A percentile compares a stretch with the other conserved stretches of the same genome.
Conservation (phyloP, 2,329 filamentous ascomycete genomes). For the Aspergillus terreus region DNA sequence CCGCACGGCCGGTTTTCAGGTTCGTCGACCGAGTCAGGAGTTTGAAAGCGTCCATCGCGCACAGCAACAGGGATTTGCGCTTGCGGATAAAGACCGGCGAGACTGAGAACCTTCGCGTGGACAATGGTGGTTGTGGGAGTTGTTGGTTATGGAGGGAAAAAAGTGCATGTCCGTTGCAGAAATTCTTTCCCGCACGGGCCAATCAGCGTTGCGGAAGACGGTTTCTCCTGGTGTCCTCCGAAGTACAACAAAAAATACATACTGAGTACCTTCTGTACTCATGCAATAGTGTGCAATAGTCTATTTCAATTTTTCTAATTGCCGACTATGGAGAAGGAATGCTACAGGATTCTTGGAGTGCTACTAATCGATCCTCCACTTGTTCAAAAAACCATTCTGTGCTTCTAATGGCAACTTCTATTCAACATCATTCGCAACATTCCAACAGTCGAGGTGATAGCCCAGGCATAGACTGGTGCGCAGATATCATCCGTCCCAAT, state of each 20-base stretch:
- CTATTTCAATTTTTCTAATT: too few species aligned
- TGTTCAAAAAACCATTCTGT: too few species aligned
- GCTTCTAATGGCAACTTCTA: too few species aligned
- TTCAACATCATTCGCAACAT: too few species aligned
- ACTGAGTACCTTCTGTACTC: too few species aligned
- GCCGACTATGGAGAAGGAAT: too few species aligned
- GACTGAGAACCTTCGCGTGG: neutral
- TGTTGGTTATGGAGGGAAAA: slow-evolving; percentile 23
- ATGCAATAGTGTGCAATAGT: too few species aligned
- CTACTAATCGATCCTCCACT: too few species aligned
- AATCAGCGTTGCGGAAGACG: slow-evolving; percentile 25
- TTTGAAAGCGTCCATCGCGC: slow-evolving; percentile 44
- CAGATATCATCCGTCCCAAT: neutral
- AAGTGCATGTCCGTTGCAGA: slow-evolving; percentile 15
- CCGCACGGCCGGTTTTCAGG: slow-evolving; percentile 28
- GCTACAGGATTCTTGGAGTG: too few species aligned
- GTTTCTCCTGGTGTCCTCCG: neutral
- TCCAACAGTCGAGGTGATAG: too few species aligned
- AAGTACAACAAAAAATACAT: neutral
- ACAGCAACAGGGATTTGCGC: neutral
- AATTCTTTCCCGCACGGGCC: slow-evolving; percentile 26
- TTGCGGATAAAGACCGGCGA: slow-evolving; percentile 2
- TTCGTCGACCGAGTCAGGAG: slow-evolving; percentile 44
- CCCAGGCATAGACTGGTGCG: too few species aligned
- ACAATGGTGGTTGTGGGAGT: neutral